These are phyloP conservation scores for Euphrasia confusa DNA, from an alignment of 257 asterid genomes.

Conservation along the genomic window DNA sequence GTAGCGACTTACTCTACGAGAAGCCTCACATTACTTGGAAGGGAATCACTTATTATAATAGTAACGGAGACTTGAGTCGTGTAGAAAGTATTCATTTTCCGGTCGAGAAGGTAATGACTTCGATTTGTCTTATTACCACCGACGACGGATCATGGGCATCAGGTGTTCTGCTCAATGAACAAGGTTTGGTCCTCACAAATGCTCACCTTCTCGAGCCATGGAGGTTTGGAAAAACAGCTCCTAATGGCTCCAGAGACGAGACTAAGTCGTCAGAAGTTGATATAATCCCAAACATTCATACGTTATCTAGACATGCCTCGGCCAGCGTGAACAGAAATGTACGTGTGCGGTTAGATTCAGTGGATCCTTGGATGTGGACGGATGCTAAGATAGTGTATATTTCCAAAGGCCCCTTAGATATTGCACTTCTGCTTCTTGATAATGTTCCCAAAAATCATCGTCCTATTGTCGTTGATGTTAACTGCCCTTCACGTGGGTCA, in stretches of 20 bases:
- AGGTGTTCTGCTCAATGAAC: slow-evolving; percentile 79
- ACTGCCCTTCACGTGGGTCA: slow-evolving; percentile 76
- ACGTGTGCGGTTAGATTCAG: slow-evolving; percentile 71
- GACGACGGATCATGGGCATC: slow-evolving; percentile 99
- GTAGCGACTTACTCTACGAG: slow-evolving; percentile 55
- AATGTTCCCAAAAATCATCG: slow-evolving; percentile 59
- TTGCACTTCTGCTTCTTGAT: slow-evolving; percentile 84
- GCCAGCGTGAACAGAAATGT: slow-evolving; percentile 41
- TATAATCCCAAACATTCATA: slow-evolving; percentile 27
- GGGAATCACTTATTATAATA: slow-evolving; percentile 32
- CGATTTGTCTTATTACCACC: slow-evolving; percentile 82
- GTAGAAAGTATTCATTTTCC: slow-evolving; percentile 43
- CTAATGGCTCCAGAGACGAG: slow-evolving; percentile 37
- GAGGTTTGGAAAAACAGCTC: slow-evolving; percentile 81
- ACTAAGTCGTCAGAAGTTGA: slow-evolving; percentile 33
- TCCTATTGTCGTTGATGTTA: slow-evolving; percentile 60
- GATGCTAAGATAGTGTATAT: slow-evolving; percentile 73
- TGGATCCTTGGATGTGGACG: slow-evolving; percentile 92
- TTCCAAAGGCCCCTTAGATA: slow-evolving; percentile 89
- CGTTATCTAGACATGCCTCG: slow-evolving; percentile 32
- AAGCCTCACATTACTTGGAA: slow-evolving; percentile 41
- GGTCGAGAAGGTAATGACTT: slow-evolving; percentile 71
- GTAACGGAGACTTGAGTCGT: slow-evolving; percentile 30
- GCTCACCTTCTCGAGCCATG: slow-evolving; percentile 99
- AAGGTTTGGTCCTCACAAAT: slow-evolving; percentile 90